phyloP scores from a whole-genome alignment of 306 rosid genomes.

The Urtica urens region DNA sequence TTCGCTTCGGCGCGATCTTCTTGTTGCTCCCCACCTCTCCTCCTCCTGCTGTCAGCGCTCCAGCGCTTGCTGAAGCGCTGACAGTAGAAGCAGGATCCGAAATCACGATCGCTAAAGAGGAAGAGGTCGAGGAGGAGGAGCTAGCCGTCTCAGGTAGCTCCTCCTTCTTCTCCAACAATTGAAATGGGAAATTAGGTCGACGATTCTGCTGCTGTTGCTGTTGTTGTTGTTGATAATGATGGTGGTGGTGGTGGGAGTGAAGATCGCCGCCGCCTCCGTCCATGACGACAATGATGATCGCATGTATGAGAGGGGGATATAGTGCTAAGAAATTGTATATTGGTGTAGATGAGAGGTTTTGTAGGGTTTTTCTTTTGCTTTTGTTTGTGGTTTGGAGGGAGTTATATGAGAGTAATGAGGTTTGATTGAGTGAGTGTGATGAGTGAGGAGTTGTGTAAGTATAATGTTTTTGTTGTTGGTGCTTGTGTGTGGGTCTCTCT shows the following conservation, averaged over 20 bases:
- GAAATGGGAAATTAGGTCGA: constrained; percentile 80
- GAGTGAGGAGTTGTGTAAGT: not conserved
- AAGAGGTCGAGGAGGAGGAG: constrained; percentile 28
- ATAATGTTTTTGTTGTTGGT: not conserved
- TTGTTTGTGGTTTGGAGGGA: not conserved
- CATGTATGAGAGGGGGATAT: constrained; percentile 25
- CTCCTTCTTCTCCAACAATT: constrained; percentile 75
- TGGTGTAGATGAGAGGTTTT: not conserved
- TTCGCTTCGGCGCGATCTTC: constrained; percentile 56
- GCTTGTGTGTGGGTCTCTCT: not conserved
- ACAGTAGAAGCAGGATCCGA: no score
- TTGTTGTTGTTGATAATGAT: constrained; percentile 11
- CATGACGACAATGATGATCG: no score
- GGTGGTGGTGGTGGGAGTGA: constrained; percentile 33
- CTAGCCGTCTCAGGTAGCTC: constrained; percentile 62
- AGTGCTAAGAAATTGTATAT: not conserved
- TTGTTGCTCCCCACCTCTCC: no score
- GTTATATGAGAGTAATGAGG: no score
- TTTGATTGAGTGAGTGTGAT: no score
- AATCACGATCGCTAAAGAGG: constrained; percentile 22
- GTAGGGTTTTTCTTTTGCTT: not conserved
- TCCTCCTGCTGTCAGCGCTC: no score
- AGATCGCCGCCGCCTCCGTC: constrained; percentile 72
- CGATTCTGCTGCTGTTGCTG: constrained; percentile 24
- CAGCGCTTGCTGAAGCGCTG: no score